These are phyloP conservation scores for Wickerhamomyces ciferrii DNA, from an alignment of 805 yeast genomes.

Conservation along the genomic window DNA sequence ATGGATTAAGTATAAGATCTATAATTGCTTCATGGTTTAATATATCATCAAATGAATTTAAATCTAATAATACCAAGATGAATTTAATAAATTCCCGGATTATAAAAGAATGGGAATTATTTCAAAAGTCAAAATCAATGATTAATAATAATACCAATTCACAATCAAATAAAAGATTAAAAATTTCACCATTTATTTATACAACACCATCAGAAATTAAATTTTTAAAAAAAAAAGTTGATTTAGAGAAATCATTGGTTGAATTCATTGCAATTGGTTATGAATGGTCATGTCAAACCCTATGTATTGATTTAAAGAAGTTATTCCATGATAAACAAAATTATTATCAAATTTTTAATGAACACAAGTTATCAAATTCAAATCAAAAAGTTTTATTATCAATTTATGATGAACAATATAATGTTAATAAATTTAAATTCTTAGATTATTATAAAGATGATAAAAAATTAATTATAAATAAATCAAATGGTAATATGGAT, in stretches of 20 bases:
- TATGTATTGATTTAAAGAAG: slow-evolving; percentile 14
- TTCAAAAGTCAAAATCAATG: slow-evolving; percentile 1
- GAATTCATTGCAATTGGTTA: slow-evolving; percentile 18
- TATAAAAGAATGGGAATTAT: slow-evolving; percentile 17
- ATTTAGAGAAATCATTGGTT: slow-evolving; percentile 10
- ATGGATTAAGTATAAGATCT: slow-evolving; percentile 16
- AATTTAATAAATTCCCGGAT: slow-evolving; percentile 10
- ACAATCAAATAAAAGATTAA: slow-evolving; percentile 8
- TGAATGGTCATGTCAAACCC: slow-evolving; percentile 23
- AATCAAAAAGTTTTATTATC: slow-evolving; percentile 11
- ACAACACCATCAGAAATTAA: slow-evolving; percentile 13
- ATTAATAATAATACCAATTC: background rate
- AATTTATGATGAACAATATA: slow-evolving; percentile 14
- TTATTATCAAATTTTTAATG: background rate
- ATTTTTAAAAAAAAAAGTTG: slow-evolving; percentile 14
- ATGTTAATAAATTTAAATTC: background rate
- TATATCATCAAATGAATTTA: slow-evolving; percentile 6
- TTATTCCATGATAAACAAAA: slow-evolving; percentile 12
- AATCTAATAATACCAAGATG: slow-evolving; percentile 1
- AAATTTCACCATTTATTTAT: slow-evolving; percentile 11
- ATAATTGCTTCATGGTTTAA: slow-evolving; percentile 18
- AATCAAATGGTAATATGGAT: slow-evolving; percentile 3
- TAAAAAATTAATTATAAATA: slow-evolving; percentile 6
- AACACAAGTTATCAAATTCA: background rate
- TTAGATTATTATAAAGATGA: slow-evolving; percentile 17